Base-by-base conservation (phyloP, 257 asterid species). In the Lycium barbarum region DNA sequence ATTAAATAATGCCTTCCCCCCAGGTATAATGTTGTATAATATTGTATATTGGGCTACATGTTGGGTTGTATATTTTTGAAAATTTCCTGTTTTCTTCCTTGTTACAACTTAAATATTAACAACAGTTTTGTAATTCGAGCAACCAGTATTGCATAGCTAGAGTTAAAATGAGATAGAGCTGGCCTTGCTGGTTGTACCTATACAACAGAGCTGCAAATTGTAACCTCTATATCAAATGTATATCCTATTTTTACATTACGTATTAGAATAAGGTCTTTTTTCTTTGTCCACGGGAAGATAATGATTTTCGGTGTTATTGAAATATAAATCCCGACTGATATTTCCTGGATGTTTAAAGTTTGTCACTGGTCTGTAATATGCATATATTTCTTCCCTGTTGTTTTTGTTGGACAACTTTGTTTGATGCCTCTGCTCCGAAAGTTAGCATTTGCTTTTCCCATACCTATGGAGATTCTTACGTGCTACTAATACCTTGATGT, bases 401-500 rank as follows among this genome's bases (percentile, higher is more conserved):
- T 51, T 83, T 61, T 40, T 38, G 36, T 61, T 40, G 53, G 17
- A 84, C 14, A 57, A 47, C 61, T 18, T 45, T 68, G 15, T n/a
- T 82, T 26, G 49, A 49, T 10, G 33, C 11, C 47, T 80, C 55
- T 35, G 68, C 84, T 62, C 51, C 8, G 20, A 26, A 70, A 65
- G 18, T 51, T 54, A 13, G 12, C 12, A 51, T 13, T 83, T 76
- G 20, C 57, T 11, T 40, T 84, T 33, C 18, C 72, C 20, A 18
- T 82, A 45, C 54, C 17, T 74, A 80, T 84, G 72, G 85, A 84
- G 59, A 79, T 74, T 9, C 66, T 78, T 61, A 49, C 47, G 80
- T 83, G 54, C 80, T 74, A 10, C 58, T 78, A 68, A 22, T 63
- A 58, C 81, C 71, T 62, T 76, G 84, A 61, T 72, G 82, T 87